Conservation (phyloP, 139 green algal species). For the Spirogloea muscicola region DNA sequence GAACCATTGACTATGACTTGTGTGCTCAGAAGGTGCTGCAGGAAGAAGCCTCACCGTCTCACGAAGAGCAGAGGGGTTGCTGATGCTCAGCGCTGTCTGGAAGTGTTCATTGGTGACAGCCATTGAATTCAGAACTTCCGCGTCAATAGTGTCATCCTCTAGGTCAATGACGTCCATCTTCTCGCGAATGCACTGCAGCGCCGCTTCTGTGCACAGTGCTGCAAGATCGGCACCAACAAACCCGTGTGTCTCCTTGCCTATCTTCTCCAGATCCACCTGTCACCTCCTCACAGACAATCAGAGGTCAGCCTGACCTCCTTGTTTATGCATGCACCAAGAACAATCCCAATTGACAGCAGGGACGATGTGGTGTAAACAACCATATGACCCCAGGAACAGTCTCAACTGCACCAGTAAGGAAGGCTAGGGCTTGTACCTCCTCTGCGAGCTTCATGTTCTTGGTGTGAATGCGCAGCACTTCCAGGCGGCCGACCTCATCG, state of each 20-base stretch:
- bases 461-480: constrained; percentile 98
- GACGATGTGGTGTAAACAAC: no score
- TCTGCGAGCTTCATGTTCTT: constrained; percentile 99
- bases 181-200: constrained; percentile 93
- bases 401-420: no score
- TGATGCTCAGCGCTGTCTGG: constrained; percentile 91
- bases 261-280: constrained; percentile 87
- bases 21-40: no score
- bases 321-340: no score
- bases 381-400: no score
- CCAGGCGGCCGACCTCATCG: constrained; percentile 83
- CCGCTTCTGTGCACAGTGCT: constrained; percentile 93
- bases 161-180: constrained; percentile 99
- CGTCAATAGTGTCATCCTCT: constrained; percentile 98
- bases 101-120: constrained; percentile 99
- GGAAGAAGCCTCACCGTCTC: constrained; percentile 78
- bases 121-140: constrained; percentile 96
- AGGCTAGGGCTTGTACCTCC: no score
- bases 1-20: no score
- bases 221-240: constrained; percentile 79
- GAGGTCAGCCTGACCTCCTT: no score
- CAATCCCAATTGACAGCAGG: no score
- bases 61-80: constrained; percentile 91
- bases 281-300: no score
- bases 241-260: constrained; percentile 75